These are phyloP conservation scores for Septoria linicola DNA, from an alignment of 2,329 filamentous ascomycete genomes.

Conservation along the genomic window DNA sequence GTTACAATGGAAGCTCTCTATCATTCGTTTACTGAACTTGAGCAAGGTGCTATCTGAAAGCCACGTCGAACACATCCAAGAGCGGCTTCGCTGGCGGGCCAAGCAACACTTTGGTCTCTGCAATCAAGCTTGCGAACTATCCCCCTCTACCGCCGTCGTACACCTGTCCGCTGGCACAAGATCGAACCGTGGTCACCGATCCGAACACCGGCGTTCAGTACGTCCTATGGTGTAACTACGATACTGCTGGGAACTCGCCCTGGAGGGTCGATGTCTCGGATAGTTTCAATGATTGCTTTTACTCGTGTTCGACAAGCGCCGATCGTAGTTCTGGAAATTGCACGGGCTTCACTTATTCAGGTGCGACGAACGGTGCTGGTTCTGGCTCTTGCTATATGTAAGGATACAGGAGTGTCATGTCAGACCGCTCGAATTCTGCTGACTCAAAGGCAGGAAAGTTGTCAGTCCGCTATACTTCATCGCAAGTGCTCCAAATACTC, in stretches of 20 bases:
- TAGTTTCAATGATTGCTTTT: slow-evolving; percentile 13
- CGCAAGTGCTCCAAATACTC: neutral
- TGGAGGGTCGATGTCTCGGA: neutral
- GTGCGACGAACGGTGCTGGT: neutral
- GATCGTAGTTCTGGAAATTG: neutral
- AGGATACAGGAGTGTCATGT: neutral
- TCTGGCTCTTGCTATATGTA: slow-evolving; percentile 8
- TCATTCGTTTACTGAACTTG: too few relatives aligned
- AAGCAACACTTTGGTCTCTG: neutral
- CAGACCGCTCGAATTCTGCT: neutral
- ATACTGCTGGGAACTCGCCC: neutral
- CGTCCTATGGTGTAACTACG: slow-evolving; percentile 2
- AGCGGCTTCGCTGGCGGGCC: neutral
- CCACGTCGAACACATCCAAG: neutral
- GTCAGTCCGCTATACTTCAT: neutral
- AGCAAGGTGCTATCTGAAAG: slow-evolving; percentile 9
- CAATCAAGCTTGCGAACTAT: slow-evolving; percentile 2
- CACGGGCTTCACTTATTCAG: slow-evolving; percentile 9
- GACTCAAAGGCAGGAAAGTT: neutral
- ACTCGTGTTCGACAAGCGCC: neutral
- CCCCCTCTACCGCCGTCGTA: slow-evolving; percentile 9
- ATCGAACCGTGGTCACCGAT: slow-evolving; percentile 2
- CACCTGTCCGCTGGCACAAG: slow-evolving; percentile 6
- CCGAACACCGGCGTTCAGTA: slow-evolving; percentile 10
- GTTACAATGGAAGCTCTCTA: too few relatives aligned